These are phyloP conservation scores for Mortierella hygrophila DNA, from an alignment of 192 early-diverging fungal genomes.

Conservation along the genomic window DNA sequence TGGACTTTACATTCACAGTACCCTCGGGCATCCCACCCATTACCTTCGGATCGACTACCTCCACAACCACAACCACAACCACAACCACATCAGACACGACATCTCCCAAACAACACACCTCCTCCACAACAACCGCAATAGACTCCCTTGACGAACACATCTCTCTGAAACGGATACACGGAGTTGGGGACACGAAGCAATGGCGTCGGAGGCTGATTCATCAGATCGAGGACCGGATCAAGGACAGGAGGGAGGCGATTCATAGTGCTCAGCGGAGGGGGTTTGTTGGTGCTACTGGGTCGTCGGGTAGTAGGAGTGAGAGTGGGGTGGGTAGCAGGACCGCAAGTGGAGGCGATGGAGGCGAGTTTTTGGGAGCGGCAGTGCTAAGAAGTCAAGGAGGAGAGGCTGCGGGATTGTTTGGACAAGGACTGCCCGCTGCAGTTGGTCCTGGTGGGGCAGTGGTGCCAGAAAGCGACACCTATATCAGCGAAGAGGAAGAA, in stretches of 20 bases:
- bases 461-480: not conserved
- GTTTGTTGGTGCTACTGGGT: not conserved
- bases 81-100: not conserved
- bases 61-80: not conserved
- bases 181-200: slow-evolving; percentile 37
- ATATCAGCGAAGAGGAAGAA: slow-evolving; percentile 29
- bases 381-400: not conserved
- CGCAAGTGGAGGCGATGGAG: not conserved
- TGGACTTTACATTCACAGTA: slow-evolving; percentile 39
- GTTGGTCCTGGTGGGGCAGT: not conserved
- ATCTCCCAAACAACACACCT: too few species aligned
- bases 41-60: not conserved
- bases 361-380: not conserved
- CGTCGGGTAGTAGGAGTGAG: not conserved
- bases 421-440: not conserved
- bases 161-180: slow-evolving; percentile 22
- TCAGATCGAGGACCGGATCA: slow-evolving; percentile 45
- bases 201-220: slow-evolving; percentile 38
- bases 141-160: slow-evolving; percentile 17
- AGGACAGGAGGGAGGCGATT: slow-evolving; percentile 30
- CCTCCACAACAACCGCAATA: not conserved
- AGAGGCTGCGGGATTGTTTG: not conserved
- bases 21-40: not conserved
- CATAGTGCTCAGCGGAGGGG: slow-evolving; percentile 36
- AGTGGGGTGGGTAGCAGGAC: not conserved